Evolutionary conservation across 2,329 filamentous ascomycete species (phyloP), one percentile per base, ranked within the genome.

Genomic region (Aspergillus awamori): DNA sequence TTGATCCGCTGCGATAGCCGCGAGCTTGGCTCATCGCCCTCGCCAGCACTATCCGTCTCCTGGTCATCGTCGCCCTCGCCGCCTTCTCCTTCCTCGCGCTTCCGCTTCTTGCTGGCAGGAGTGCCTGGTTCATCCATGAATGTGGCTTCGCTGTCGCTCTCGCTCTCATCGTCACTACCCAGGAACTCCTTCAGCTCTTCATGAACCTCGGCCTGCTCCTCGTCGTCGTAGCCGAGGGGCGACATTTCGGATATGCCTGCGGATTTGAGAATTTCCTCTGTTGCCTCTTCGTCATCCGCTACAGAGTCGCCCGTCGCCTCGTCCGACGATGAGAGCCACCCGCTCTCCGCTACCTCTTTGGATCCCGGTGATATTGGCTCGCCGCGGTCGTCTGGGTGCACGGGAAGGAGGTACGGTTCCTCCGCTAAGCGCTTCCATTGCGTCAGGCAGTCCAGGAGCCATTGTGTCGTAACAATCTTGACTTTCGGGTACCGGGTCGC

Each of bases 381-480:
- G 4, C 77, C 77, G 13, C 86, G 82, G 67, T 92, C 89, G 17
- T 88, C 85, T 0, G 89, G 87, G 55, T 92, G 88, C 2, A 93
- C 83, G n/a, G 89, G 83, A 51, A 96, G 84, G n/a, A 90, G 80
- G 71, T 94, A 97, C 0, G 89, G 88, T 2, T 83, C 83, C 74
- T 97, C 93, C 59, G 95, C 88, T 10, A 96, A 81, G 59, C 86
- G 88, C 64, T 85, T 83, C 95, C 95, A 99, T 74, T 90, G 89
- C 26, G 87, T 89, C 65, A 98, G 87, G 58, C 89, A 96, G 67
- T 93, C 90, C 33, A 89, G 84, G 30, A 99, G 86, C 95, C 95
- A 99, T 69, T 92, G 87, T 57, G 93, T 90, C 68, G 89, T 93
- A 52, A 99, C 95, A 61, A 99, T 96, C 74, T 93, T 93, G 76